A percentile compares a stretch with the other conserved stretches of the same genome.
phyloP scores from a whole-genome alignment of 352 stramenopile species.

The Pythium inflatum region DNA sequence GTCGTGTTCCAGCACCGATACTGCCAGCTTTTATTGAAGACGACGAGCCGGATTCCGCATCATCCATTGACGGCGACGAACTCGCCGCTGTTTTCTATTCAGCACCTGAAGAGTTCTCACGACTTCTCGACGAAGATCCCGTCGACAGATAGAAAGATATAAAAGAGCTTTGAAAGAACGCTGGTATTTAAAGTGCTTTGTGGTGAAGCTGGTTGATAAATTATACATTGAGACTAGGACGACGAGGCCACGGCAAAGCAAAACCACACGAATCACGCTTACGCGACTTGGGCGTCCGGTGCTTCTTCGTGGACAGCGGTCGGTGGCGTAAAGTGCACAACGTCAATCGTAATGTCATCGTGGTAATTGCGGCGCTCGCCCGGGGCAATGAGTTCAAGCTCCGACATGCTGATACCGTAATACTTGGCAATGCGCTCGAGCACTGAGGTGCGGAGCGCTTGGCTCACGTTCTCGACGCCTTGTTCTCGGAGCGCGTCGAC shows the following conservation, averaged over 20 bases:
- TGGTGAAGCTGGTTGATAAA: conserved; percentile 9
- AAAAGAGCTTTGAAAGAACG: not conserved
- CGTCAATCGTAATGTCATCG: conserved; percentile 76
- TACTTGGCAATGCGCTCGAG: conserved; percentile 60
- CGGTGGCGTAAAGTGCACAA: conserved; percentile 63
- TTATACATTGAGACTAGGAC: not conserved
- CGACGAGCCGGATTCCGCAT: not conserved
- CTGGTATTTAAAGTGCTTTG: not conserved
- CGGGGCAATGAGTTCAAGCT: conserved; percentile 59
- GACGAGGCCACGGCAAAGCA: too few species aligned
- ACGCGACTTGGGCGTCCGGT: conserved; percentile 23
- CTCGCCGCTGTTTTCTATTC: conserved; percentile 8
- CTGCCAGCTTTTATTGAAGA: not conserved
- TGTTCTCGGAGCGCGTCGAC: conserved; percentile 50
- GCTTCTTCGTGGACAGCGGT: not conserved
- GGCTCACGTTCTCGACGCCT: conserved; percentile 61
- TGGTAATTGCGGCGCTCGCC: conserved; percentile 70
- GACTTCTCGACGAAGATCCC: not conserved
- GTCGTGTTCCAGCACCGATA: not conserved
- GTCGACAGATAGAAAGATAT: not conserved
- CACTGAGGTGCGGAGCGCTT: conserved; percentile 47
- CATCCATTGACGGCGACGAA: conserved; percentile 3
- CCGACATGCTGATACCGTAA: conserved; percentile 48
- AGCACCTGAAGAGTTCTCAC: conserved; percentile 4
- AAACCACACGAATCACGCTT: not conserved